phyloP scores from a whole-genome alignment of 129 eudicot species.

The Flaveria bidentis region DNA sequence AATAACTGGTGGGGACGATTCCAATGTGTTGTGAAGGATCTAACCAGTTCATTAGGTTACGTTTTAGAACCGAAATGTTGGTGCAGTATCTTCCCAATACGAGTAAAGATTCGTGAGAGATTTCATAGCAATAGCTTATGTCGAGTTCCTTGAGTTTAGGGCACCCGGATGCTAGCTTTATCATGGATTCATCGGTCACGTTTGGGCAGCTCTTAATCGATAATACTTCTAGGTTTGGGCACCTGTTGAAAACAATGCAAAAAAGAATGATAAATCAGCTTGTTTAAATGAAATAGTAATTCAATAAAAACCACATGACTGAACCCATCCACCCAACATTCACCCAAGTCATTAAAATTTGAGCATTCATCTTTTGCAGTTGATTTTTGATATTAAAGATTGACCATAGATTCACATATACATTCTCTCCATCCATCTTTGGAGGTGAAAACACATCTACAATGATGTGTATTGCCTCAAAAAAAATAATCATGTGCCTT shows the following conservation, averaged over 20 bases:
- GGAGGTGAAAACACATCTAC: conserved; percentile 44
- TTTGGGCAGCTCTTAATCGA: conserved; percentile 73
- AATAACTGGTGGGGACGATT: conserved; percentile 64
- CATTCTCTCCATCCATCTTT: conserved; percentile 43
- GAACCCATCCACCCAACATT: not conserved
- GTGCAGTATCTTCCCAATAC: conserved; percentile 62
- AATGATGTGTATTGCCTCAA: conserved; percentile 55
- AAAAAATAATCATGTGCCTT: conserved; percentile 63
- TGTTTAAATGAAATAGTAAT: not conserved
- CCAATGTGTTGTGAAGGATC: conserved; percentile 81
- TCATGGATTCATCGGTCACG: conserved; percentile 62
- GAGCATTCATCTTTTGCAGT: conserved; percentile 60
- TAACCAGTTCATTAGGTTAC: conserved; percentile 83
- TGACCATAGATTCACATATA: conserved; percentile 70
- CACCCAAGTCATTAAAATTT: conserved; percentile 21
- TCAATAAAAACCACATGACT: not conserved
- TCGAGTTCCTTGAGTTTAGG: conserved; percentile 79
- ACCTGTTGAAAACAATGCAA: conserved; percentile 41
- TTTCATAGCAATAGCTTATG: conserved; percentile 89
- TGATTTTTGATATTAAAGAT: conserved; percentile 48
- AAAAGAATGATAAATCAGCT: not conserved
- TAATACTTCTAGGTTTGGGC: conserved; percentile 84
- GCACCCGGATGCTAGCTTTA: conserved; percentile 63
- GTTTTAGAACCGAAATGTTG: conserved; percentile 48
- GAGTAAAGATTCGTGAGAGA: conserved; percentile 65